phyloP scores from a whole-genome alignment of 192 early-diverging fungal genomes.

The Diversispora eburnea region DNA sequence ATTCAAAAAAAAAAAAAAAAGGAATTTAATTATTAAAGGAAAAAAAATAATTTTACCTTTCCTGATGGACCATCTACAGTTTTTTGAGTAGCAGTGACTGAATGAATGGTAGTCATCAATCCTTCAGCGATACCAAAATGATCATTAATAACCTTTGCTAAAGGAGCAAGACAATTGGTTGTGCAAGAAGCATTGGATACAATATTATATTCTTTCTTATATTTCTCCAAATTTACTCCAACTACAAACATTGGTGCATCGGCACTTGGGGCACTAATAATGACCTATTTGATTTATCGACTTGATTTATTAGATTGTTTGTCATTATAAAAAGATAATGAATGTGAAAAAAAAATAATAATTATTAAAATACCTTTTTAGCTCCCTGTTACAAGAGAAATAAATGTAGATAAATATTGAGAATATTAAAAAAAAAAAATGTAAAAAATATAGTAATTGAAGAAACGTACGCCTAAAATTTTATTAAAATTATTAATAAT shows the following conservation, averaged over 20 bases:
- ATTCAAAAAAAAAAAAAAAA: no score
- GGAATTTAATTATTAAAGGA: no score
- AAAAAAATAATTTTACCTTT: constrained; percentile 53
- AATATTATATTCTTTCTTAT: constrained; percentile 79
- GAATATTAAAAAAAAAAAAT: not conserved
- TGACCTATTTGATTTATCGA: constrained; percentile 61
- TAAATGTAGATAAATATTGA: not conserved
- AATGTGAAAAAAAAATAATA: no score
- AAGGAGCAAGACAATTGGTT: constrained; percentile 97
- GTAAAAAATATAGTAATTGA: not conserved
- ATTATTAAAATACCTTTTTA: not conserved
- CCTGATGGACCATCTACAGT: constrained; percentile 96
- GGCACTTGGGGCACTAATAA: constrained; percentile 94
- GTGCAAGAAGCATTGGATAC: constrained; percentile 99
- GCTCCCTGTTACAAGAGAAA: not conserved
- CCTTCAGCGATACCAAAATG: constrained; percentile 95
- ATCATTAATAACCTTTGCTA: constrained; percentile 95
- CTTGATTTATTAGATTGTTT: no score
- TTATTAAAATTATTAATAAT: no score
- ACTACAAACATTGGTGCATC: constrained; percentile 98
- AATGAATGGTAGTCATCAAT: constrained; percentile 98
- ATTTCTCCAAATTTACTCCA: constrained; percentile 94
- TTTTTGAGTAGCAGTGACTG: constrained; percentile 98
- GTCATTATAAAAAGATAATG: no score
- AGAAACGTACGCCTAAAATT: no score